Conservation (phyloP, 2,329 filamentous ascomycete species). For the Amylocarpus encephaloides region DNA sequence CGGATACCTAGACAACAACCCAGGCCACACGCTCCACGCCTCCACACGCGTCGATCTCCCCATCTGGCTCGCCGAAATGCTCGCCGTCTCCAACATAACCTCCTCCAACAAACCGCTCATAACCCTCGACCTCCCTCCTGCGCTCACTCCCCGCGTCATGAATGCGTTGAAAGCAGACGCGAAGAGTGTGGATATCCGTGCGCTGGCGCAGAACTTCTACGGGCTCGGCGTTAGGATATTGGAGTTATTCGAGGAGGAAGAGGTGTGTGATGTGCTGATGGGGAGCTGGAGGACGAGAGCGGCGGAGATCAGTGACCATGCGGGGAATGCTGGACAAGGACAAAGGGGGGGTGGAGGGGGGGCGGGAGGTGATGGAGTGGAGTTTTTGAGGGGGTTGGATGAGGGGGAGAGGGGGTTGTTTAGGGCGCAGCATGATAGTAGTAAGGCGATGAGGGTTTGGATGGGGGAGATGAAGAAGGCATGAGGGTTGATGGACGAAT, state of each 20-base stretch:
- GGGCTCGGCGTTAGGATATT: constrained; percentile 77
- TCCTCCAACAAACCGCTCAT: constrained; percentile 51
- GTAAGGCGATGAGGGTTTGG: constrained; percentile 65
- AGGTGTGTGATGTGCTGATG: constrained; percentile 64
- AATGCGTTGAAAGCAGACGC: constrained; percentile 90
- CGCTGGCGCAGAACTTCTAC: constrained; percentile 83
- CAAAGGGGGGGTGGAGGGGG: constrained; percentile 61
- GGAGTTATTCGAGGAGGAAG: constrained; percentile 87
- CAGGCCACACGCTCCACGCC: constrained; percentile 62
- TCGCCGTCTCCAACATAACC: constrained; percentile 55
- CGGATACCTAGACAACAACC: constrained; percentile 83
- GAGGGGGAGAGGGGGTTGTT: constrained; percentile 81
- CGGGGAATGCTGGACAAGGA: constrained; percentile 73
- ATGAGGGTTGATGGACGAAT: constrained; percentile 8
- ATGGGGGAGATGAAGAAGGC: constrained; percentile 40
- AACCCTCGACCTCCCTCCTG: constrained; percentile 72
- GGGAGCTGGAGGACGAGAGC: constrained; percentile 78
- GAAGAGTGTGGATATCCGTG: constrained; percentile 73
- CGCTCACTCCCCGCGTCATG: constrained; percentile 71
- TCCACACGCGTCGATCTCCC: constrained; percentile 78
- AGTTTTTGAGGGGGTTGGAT: constrained; percentile 83
- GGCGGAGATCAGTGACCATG: constrained; percentile 79
- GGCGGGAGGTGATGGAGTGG: constrained; percentile 62
- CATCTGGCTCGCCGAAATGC: constrained; percentile 91
- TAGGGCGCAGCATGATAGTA: constrained; percentile 65